Percentiles rank a stretch among this genome's conserved stretches.
phyloP scores from a whole-genome alignment of 768 basidiomycete species.

The Termitomyces sp. region DNA sequence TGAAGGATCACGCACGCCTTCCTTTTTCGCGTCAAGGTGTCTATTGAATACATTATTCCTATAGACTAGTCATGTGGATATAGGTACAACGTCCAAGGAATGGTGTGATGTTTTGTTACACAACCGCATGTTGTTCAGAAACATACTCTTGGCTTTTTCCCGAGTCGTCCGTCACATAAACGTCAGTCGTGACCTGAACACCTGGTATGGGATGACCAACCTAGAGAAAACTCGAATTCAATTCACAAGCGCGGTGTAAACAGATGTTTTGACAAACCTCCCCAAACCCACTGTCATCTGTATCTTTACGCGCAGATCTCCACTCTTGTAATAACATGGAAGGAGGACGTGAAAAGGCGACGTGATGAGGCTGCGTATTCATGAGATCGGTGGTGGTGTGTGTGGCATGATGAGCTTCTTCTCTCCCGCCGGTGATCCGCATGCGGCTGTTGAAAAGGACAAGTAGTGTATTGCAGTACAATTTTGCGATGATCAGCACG shows the following conservation, averaged over 20 bases:
- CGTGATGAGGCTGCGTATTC: background rate
- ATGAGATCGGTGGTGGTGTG: constrained; percentile 3
- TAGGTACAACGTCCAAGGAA: too few species aligned
- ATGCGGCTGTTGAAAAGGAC: constrained; percentile 24
- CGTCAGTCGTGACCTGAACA: constrained; percentile 6
- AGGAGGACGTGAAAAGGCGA: constrained; percentile 10
- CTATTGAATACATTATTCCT: too few species aligned
- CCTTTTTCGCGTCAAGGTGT: too few species aligned
- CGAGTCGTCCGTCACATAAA: constrained; percentile 2
- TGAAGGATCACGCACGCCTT: too few species aligned
- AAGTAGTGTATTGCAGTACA: constrained; percentile 25
- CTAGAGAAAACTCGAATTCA: background rate
- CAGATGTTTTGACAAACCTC: background rate
- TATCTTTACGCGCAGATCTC: constrained; percentile 1
- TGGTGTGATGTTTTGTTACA: background rate
- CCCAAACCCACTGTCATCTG: background rate
- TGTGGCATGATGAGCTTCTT: constrained; percentile 9
- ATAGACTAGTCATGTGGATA: too few species aligned
- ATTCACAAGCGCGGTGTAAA: too few species aligned
- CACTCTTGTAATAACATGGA: constrained; percentile 11
- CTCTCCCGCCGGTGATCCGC: constrained; percentile 17
- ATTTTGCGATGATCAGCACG: constrained; percentile 19
- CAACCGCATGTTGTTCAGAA: background rate
- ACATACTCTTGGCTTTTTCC: background rate
- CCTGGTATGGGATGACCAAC: background rate